Base-by-base conservation (phyloP, 768 basidiomycete genomes). In the Lepiota venenata region DNA sequence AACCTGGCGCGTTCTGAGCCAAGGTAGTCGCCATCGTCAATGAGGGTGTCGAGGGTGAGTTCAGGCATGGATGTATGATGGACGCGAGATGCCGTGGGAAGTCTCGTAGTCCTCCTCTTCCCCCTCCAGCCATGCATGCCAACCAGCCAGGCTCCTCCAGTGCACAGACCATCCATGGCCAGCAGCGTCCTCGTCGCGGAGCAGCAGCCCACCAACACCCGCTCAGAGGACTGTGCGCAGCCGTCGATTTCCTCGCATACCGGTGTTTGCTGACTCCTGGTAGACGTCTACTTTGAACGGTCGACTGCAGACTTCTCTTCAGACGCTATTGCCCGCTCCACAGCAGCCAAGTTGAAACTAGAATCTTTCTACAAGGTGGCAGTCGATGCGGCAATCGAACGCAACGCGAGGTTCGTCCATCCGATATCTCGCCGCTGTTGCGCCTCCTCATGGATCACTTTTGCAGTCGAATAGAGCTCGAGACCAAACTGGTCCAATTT, bases 351-450 rank as follows among this genome's bases (percentile, higher is more conserved):
- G 68, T 83, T 98, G 69, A 97, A 97, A 71, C 85, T 99, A 52
- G 95, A 96, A 71, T 91, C 95, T 43, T 98, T 87, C 75, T 99
- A 99, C 79, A 98, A 98, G 71, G 89, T 98, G 55, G 93, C 95
- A 4, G 96, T 99, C 32, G 94, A 98, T 68, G 82, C 92, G 58
- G 96, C 96, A 45, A 96, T 99, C 58, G 94, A 94, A 68, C 79
- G 96, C 55, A 98, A 98, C 70, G 87, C 88, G 47, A 83, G 96
- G 95, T 96, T 63, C 50, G 64, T 46, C 40, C 10, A 45, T 16
- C 22, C 18, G 22, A 32, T 15, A 36, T 45, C 38, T 18, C 18
- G 27, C 22, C 14, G 41, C 32, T 38, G 10, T 41, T 29, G 11
- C 25, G 20, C 20, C 38, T 50, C 36, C 36, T 52, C 16, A 55